phyloP scores from a whole-genome alignment of 371 early-diverging fungal genomes.

The Mortierella sp. region DNA sequence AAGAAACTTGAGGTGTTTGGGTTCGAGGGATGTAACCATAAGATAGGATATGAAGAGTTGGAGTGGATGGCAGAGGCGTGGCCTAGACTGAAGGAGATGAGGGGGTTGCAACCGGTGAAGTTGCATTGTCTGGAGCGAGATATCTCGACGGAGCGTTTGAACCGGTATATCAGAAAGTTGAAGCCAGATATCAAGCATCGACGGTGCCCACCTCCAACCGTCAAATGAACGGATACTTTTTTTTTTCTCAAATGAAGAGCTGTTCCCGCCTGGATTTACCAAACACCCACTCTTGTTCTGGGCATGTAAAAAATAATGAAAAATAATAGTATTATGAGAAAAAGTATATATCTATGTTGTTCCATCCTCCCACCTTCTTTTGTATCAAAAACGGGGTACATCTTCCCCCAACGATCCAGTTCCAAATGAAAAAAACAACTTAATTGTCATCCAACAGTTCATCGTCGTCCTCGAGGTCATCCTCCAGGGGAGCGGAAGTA shows the following conservation, averaged over 20 bases:
- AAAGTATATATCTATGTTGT: no score
- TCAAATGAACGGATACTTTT: no score
- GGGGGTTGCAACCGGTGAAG: neutral
- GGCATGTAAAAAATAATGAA: no score
- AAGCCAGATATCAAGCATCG: neutral
- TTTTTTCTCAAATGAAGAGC: no score
- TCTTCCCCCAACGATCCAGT: no score
- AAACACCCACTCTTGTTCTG: no score
- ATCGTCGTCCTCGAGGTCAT: constrained; percentile 14
- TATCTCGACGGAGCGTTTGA: neutral
- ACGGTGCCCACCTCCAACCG: neutral
- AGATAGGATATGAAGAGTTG: neutral
- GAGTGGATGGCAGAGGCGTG: neutral
- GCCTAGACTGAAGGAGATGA: neutral
- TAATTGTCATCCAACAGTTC: constrained; percentile 4
- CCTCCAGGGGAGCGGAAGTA: constrained; percentile 7
- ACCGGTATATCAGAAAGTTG: neutral
- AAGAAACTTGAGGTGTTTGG: neutral
- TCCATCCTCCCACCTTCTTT: no score
- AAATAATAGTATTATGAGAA: no score
- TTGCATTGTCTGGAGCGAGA: neutral
- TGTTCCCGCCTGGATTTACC: no score
- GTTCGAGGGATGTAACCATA: neutral
- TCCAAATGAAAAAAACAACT: no score
- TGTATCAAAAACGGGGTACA: no score